A percentile compares a stretch with the other conserved stretches of the same genome.
phyloP scores from a whole-genome alignment of 1,139 yeast species.

The Debaryomycetaceae sp. region DNA sequence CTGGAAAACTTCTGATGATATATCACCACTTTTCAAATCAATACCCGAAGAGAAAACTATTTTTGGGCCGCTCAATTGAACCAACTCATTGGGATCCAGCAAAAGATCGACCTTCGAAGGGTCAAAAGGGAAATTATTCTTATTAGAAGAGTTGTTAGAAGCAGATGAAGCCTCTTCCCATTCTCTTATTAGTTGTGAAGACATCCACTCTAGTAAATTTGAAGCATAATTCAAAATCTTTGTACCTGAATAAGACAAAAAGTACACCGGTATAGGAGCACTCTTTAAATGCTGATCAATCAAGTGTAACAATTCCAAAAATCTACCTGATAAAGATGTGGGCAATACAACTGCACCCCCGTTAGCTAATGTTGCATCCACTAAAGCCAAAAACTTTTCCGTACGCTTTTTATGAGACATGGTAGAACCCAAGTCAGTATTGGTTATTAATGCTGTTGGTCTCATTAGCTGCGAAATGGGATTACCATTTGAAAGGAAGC shows the following conservation, averaged over 20 bases:
- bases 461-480: slow-evolving; percentile 65
- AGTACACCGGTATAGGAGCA: slow-evolving; percentile 65
- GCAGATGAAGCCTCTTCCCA: slow-evolving; percentile 57
- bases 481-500: slow-evolving; percentile 51
- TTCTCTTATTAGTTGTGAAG: slow-evolving; percentile 69
- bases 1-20: slow-evolving; percentile 54
- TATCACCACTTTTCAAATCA: slow-evolving; percentile 63
- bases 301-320: slow-evolving; percentile 72
- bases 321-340: slow-evolving; percentile 77
- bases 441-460: slow-evolving; percentile 84
- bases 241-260: slow-evolving; percentile 76
- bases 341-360: slow-evolving; percentile 83
- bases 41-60: slow-evolving; percentile 79
- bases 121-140: slow-evolving; percentile 72
- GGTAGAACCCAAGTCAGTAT: slow-evolving; percentile 67
- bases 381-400: slow-evolving; percentile 60
- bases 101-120: slow-evolving; percentile 60
- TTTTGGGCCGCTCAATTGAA: slow-evolving; percentile 64
- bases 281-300: slow-evolving; percentile 59
- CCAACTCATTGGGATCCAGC: slow-evolving; percentile 54
- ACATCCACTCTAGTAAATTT: slow-evolving; percentile 94
- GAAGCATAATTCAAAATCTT: slow-evolving; percentile 80
- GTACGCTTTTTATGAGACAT: slow-evolving; percentile 63
- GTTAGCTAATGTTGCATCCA: slow-evolving; percentile 63
- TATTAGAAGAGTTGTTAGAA: slow-evolving; percentile 25